Evolutionary conservation across 2,329 filamentous ascomycete genomes (phyloP).

Genomic region (Aureobasidium sp.): DNA sequence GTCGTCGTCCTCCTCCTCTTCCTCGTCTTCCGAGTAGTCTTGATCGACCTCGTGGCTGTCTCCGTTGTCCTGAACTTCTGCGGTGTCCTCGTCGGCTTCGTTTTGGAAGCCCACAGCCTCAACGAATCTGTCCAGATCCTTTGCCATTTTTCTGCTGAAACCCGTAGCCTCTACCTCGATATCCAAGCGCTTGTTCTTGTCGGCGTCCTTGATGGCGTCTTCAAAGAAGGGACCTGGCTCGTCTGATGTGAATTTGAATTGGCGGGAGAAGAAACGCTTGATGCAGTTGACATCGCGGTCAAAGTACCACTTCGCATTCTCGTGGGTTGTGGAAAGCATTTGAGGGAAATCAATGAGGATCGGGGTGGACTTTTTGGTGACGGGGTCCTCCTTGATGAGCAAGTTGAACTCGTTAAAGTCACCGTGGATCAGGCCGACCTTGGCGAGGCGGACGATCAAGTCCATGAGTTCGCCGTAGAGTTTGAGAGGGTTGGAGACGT

Average conservation of each 20-base stretch:
- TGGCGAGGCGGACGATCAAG: slow-evolving; percentile 75
- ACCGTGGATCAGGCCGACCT: slow-evolving; percentile 86
- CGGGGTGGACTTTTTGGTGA: slow-evolving; percentile 45
- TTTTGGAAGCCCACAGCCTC: slow-evolving; percentile 57
- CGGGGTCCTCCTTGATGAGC: slow-evolving; percentile 67
- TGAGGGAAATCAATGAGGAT: slow-evolving; percentile 97
- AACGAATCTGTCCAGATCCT: slow-evolving; percentile 87
- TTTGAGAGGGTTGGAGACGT: slow-evolving; percentile 72
- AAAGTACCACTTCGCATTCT: slow-evolving; percentile 95
- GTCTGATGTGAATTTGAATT: slow-evolving; percentile 80
- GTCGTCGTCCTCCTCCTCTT: slow-evolving; percentile 17
- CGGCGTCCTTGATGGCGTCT: slow-evolving; percentile 69
- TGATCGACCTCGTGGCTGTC: slow-evolving; percentile 34
- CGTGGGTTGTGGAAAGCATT: slow-evolving; percentile 92
- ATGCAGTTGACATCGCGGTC: slow-evolving; percentile 93
- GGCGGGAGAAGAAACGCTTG: slow-evolving; percentile 84
- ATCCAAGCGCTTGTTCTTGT: slow-evolving; percentile 67
- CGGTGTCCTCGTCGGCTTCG: slow-evolving; percentile 32
- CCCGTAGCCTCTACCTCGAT: slow-evolving; percentile 86
- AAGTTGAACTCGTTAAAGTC: slow-evolving; percentile 99
- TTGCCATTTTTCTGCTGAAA: slow-evolving; percentile 94
- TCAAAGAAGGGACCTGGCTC: slow-evolving; percentile 78
- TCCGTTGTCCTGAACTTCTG: slow-evolving; percentile 32
- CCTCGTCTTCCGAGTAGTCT: slow-evolving; percentile 23
- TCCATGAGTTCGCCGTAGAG: slow-evolving; percentile 88